Conservation (phyloP, 2,329 filamentous ascomycete species). For the Rutstroemia sp. region DNA sequence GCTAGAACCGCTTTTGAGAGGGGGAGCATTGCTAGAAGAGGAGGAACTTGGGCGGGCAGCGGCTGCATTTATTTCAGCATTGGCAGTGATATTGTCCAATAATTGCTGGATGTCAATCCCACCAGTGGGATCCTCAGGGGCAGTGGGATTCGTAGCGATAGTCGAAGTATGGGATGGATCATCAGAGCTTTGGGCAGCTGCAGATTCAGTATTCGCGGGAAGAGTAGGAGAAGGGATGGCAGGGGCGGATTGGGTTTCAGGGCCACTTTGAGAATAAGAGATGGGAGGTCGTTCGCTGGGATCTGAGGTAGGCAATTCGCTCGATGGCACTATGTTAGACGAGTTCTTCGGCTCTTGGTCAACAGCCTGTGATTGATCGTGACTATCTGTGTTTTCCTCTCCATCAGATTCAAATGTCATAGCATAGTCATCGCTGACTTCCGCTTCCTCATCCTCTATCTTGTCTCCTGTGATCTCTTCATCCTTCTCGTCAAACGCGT, state of each 20-base stretch:
- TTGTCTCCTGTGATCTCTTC: constrained; percentile 16
- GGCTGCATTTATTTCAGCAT: constrained; percentile 29
- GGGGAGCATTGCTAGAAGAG: constrained; percentile 18
- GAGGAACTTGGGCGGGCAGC: constrained; percentile 16
- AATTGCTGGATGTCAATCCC: constrained; percentile 32
- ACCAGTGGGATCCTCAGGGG: constrained; percentile 24
- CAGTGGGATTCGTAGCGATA: constrained; percentile 15
- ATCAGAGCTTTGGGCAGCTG: constrained; percentile 15
- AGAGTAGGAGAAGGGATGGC: constrained; percentile 16
- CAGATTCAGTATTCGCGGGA: constrained; percentile 13
- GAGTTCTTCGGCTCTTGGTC: constrained; percentile 22
- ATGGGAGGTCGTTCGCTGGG: constrained; percentile 14
- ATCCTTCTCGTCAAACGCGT: constrained; percentile 29
- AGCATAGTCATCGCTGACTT: constrained; percentile 31
- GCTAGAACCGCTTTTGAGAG: constrained; percentile 19
- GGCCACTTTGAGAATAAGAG: constrained; percentile 14
- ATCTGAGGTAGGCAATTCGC: constrained; percentile 13
- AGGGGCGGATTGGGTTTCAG: constrained; percentile 18
- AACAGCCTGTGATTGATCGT: constrained; percentile 27
- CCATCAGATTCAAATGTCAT: constrained; percentile 32
- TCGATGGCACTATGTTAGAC: constrained; percentile 20
- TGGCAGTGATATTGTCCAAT: constrained; percentile 32
- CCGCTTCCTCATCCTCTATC: constrained; percentile 16
- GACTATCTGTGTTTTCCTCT: constrained; percentile 28
- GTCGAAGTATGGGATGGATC: constrained; percentile 9